Base-by-base conservation (phyloP, 108 stramenopile species). In the Discostella pseudostelligera region DNA sequence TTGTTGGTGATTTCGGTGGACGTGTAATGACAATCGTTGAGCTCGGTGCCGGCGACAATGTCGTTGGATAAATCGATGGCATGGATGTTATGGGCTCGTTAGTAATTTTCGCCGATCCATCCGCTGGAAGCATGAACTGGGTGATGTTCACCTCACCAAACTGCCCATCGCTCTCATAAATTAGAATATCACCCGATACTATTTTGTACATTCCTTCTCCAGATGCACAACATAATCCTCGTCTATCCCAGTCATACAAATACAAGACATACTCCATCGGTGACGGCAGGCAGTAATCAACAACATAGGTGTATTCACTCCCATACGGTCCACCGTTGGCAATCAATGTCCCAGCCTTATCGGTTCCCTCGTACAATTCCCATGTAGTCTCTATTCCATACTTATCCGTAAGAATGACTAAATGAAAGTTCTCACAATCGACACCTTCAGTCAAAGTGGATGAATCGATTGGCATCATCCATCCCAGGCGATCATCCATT, bases 291-390 rank as follows among this genome's bases (percentile, higher is more conserved):
- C 74, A 75, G 56, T 57, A 67, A 47, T 75, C 60, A n/a, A 54
- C 36, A 5, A 48, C 61, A 25, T 75, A 62, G 26, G 37, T 35
- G 0, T 57, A 48, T n/a, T 63, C 65, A 21, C 74, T 67, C 39
- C 46, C 74, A 29, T 57, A 75, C 0, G 74, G 66, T 35, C 66
- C 66, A 14, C 74, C 74, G 57, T 67, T 62, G 9, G 74, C 74
- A 56, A 75, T 26, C 66, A 67, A 12, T 13, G 32, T 20, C 16
- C 61, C 61, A 14, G 56, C 19, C 40, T 62, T 49, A 44, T 57
- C 39, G 21, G 25, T 8, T 26, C 59, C 74, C 25, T 75, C 74
- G 50, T 57, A 75, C 20, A 75, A 39, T 39, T 53, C 63, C 66
- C 66, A 75, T 16, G 36, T 48, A 28, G 74, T 67, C 44, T 75